Percentiles rank a stretch among this genome's conserved stretches.
Evolutionary conservation across 2,329 filamentous ascomycete species (phyloP).

Genomic region (Ophiostoma montium): DNA sequence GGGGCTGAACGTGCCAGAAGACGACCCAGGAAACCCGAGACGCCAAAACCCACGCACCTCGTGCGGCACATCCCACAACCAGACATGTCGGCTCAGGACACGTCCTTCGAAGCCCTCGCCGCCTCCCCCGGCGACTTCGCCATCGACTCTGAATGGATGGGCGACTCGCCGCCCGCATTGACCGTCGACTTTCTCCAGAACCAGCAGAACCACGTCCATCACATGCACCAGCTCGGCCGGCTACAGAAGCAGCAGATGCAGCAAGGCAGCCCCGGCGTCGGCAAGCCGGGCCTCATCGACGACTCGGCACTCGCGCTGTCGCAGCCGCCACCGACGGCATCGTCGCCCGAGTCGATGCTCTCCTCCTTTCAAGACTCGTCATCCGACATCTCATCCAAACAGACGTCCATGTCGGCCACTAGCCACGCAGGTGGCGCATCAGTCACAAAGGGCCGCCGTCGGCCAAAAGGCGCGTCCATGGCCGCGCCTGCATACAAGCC

Average conservation of each 20-base stretch:
- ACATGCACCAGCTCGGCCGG: slow-evolving; percentile 1
- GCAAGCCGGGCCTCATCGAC: slow-evolving; percentile 4
- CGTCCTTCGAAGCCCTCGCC: slow-evolving; percentile 14
- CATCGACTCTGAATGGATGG: slow-evolving; percentile 15
- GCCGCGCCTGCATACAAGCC: background rate
- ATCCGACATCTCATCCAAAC: slow-evolving; percentile 29
- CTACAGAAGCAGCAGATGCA: background rate
- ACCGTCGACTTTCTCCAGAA: slow-evolving; percentile 14
- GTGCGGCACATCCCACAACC: too few relatives aligned
- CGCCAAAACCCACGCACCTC: too few relatives aligned
- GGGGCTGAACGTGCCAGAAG: background rate
- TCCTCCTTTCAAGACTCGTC: slow-evolving; percentile 32
- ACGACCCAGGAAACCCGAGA: too few relatives aligned
- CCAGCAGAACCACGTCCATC: slow-evolving; percentile 8
- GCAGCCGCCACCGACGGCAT: slow-evolving; percentile 5
- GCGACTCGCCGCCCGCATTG: slow-evolving; percentile 14
- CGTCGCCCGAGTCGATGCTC: slow-evolving; percentile 15
- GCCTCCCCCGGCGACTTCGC: slow-evolving; percentile 14
- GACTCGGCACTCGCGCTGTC: slow-evolving; percentile 6
- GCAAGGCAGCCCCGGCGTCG: background rate
- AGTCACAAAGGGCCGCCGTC: slow-evolving; percentile 7
- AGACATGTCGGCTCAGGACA: slow-evolving; percentile 13
- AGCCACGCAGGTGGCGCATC: slow-evolving; percentile 8
- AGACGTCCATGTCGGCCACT: slow-evolving; percentile 12
- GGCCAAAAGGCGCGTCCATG: slow-evolving; percentile 19